Base-by-base conservation (phyloP, 805 yeast species). In the Candida saitoana region DNA sequence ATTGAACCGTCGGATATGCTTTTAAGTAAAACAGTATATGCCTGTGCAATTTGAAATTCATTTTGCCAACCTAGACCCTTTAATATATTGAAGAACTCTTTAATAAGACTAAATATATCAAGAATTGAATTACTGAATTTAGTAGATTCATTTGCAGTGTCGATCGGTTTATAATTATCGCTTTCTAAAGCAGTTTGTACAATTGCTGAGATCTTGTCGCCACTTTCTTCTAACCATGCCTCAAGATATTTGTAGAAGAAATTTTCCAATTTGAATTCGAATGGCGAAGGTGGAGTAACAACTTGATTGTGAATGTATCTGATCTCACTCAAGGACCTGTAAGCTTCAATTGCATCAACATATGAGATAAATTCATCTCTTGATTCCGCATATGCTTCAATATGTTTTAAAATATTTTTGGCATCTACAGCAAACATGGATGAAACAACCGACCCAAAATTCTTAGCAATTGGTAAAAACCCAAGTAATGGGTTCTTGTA, bases 101-200 rank as follows among this genome's bases (percentile, higher is more conserved):
- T 74, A 27, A 85, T 71, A 56, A 85, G 69, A 7, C 78, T 71
- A 57, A 84, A 83, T 11, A 84, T 72, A 55, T 86, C 93, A 17
- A 75, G 55, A 1, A 84, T 85, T 0, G 91, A 84, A 2, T 78
- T 66, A 46, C 87, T 80, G 52, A 71, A 63, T 41, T 66, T 66
- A 46, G 66, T 65, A 2, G 60, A 65, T 34, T 69, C 66, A 1
- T 58, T 65, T 1, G 63, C 57, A 16, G 65, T 42, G 46, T 78
- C 77, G 14, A 80, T 52, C 0, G 82, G 79, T 39, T 69, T 63
- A 57, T 82, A 80, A 1, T 55, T 52, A 56, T 89, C 96, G 8
- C 67, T 72, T 7, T 67, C 64, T 3, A 87, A 54, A 0, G 91
- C 80, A 19, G 75, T 70, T 12, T 68, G 62, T 4, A 83, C 77